These are phyloP conservation scores for Yamadazyma endophytica DNA, from an alignment of 805 yeast species.

Conservation along the genomic window DNA sequence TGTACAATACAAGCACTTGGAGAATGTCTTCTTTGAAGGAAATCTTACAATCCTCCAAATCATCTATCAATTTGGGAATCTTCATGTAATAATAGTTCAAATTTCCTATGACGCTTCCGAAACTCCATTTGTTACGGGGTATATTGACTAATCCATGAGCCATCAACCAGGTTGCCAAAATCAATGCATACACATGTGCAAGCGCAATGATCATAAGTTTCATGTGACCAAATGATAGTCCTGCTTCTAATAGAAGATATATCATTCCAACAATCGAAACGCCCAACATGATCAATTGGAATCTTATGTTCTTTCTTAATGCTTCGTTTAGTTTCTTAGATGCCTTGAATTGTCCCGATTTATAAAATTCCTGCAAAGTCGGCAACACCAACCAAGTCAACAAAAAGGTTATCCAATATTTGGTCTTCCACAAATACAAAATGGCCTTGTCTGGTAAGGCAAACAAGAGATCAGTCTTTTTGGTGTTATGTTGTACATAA, in stretches of 20 bases:
- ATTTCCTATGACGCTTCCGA: constrained; percentile 25
- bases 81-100: constrained; percentile 43
- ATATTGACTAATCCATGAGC: constrained; percentile 73
- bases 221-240: constrained; percentile 50
- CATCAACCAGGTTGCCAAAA: constrained; percentile 77
- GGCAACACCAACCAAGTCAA: constrained; percentile 79
- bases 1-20: constrained; percentile 50
- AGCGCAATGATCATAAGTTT: constrained; percentile 69
- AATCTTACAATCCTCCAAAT: constrained; percentile 58
- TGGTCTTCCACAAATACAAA: constrained; percentile 62
- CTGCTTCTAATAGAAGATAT: constrained; percentile 52
- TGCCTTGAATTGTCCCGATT: constrained; percentile 60
- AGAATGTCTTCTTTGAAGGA: constrained; percentile 61
- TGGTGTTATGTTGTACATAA: constrained; percentile 50
- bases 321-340: constrained; percentile 52
- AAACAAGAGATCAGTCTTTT: constrained; percentile 34
- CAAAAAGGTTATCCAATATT: constrained; percentile 78
- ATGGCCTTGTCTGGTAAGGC: constrained; percentile 44
- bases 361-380: constrained; percentile 64
- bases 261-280: constrained; percentile 52
- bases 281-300: constrained; percentile 54
- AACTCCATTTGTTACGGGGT: constrained; percentile 49
- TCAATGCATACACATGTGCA: constrained; percentile 72
- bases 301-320: constrained; percentile 49
- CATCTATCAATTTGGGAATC: constrained; percentile 57